Evolutionary conservation across 2,329 filamentous ascomycete species (phyloP).

Genomic region (Hypoxylon sp.): DNA sequence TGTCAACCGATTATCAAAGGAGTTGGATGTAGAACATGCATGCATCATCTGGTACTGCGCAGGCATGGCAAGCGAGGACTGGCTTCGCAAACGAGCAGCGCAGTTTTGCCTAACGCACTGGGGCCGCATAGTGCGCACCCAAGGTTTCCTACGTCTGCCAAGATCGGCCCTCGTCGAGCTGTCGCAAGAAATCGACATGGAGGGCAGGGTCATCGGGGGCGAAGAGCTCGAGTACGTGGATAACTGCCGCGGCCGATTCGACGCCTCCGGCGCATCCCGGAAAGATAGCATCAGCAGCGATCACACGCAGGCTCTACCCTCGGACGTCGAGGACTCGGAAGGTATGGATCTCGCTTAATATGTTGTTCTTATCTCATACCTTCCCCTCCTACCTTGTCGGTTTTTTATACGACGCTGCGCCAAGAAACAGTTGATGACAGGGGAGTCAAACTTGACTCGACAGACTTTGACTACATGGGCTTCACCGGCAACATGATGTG

Average conservation of each 20-base stretch:
- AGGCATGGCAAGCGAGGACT: conserved; percentile 90
- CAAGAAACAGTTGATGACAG: background rate
- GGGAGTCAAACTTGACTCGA: background rate
- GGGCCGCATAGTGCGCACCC: conserved; percentile 92
- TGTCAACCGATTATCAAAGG: conserved; percentile 88
- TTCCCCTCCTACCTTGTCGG: background rate
- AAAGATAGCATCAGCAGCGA: conserved; percentile 74
- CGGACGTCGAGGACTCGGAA: conserved; percentile 73
- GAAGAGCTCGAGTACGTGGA: conserved; percentile 79
- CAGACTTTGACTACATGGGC: background rate
- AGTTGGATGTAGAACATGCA: conserved; percentile 94
- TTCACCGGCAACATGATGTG: background rate
- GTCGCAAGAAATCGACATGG: conserved; percentile 92
- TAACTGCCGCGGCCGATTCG: conserved; percentile 66
- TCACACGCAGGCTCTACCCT: conserved; percentile 70
- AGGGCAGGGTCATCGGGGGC: conserved; percentile 90
- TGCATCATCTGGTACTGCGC: conserved; percentile 98
- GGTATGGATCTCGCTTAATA: conserved; percentile 69
- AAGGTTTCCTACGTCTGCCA: conserved; percentile 86
- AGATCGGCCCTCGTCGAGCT: conserved; percentile 88
- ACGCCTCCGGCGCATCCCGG: conserved; percentile 58
- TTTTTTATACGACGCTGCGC: background rate
- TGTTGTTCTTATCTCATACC: conserved; percentile 10
- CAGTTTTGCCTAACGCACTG: conserved; percentile 93
- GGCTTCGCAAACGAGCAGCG: conserved; percentile 90